Conservation (phyloP, 2,329 filamentous ascomycete species). For the Epichloe elymi region DNA sequence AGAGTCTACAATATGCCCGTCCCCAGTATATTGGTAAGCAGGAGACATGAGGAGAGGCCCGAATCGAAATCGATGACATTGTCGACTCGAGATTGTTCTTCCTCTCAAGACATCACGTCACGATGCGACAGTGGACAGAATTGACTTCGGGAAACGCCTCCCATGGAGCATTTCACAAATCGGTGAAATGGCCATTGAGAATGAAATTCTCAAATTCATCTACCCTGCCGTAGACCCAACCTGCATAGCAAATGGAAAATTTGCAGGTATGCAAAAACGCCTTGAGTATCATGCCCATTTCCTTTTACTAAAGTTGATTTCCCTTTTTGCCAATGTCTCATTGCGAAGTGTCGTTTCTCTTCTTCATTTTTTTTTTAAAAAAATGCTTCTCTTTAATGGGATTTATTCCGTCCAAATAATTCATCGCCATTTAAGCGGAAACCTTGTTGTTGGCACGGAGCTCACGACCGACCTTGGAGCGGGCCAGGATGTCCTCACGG, state of each 20-base stretch:
- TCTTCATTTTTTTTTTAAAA: slow-evolving; percentile 7
- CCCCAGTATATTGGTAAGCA: not conserved
- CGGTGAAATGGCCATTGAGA: slow-evolving; percentile 64
- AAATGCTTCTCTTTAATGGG: not conserved
- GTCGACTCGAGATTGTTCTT: not conserved
- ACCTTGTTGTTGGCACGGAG: slow-evolving; percentile 58
- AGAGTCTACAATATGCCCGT: slow-evolving; percentile 8
- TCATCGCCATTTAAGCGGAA: slow-evolving; percentile 32
- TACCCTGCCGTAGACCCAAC: slow-evolving; percentile 24
- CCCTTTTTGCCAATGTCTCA: slow-evolving; percentile 10
- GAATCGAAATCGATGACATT: not conserved
- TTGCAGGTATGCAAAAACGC: slow-evolving; percentile 19
- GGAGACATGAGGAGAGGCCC: not conserved
- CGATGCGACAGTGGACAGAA: slow-evolving; percentile 1
- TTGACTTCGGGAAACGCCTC: slow-evolving; percentile 58
- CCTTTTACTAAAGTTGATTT: slow-evolving; percentile 6
- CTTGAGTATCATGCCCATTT: slow-evolving; percentile 18
- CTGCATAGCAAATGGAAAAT: slow-evolving; percentile 8
- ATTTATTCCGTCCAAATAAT: not conserved
- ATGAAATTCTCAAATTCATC: slow-evolving; percentile 31
- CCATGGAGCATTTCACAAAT: slow-evolving; percentile 61
- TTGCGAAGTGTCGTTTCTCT: slow-evolving; percentile 10
- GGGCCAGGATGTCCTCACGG: slow-evolving; percentile 76
- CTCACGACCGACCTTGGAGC: slow-evolving; percentile 71
- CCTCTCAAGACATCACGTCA: slow-evolving; percentile 1